Conservation (phyloP, 305 asterid species). For the Fraxinus velutina region DNA sequence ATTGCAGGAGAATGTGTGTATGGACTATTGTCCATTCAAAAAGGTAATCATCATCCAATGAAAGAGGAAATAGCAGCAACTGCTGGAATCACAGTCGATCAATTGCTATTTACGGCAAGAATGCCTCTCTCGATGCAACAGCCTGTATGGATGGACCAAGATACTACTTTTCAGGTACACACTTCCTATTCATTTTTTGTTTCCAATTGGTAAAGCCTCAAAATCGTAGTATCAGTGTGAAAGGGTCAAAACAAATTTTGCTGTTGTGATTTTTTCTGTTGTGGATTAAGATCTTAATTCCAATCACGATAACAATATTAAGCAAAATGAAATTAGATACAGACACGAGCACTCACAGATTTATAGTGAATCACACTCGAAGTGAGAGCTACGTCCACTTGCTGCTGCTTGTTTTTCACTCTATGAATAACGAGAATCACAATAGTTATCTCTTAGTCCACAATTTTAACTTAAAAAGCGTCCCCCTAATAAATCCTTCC, state of each 20-base stretch:
- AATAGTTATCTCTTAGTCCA: too few species aligned
- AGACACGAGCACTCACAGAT: not conserved
- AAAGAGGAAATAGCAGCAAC: conserved; percentile 59
- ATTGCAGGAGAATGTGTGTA: conserved; percentile 68
- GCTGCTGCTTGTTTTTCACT: not conserved
- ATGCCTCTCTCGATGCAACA: conserved; percentile 77
- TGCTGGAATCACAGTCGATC: conserved; percentile 68
- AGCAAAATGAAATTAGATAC: not conserved
- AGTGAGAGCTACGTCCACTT: not conserved
- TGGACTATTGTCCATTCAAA: conserved; percentile 52
- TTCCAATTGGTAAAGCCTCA: conserved; percentile 13
- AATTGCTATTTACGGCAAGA: conserved; percentile 49
- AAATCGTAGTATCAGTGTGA: not conserved
- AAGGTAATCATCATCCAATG: conserved; percentile 58
- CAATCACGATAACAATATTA: not conserved
- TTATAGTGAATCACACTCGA: not conserved
- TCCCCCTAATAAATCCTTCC: too few species aligned
- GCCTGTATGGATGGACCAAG: conserved; percentile 67
- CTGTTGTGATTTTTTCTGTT: too few species aligned
- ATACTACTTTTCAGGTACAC: conserved; percentile 67
- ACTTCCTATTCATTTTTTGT: not conserved
- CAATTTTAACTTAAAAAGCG: too few species aligned
- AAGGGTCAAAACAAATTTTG: not conserved
- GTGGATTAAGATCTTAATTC: not conserved
- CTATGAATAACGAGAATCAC: not conserved